Conservation (phyloP, 1,284 basidiomycete genomes). For the Moesziomyces aphidis region DNA sequence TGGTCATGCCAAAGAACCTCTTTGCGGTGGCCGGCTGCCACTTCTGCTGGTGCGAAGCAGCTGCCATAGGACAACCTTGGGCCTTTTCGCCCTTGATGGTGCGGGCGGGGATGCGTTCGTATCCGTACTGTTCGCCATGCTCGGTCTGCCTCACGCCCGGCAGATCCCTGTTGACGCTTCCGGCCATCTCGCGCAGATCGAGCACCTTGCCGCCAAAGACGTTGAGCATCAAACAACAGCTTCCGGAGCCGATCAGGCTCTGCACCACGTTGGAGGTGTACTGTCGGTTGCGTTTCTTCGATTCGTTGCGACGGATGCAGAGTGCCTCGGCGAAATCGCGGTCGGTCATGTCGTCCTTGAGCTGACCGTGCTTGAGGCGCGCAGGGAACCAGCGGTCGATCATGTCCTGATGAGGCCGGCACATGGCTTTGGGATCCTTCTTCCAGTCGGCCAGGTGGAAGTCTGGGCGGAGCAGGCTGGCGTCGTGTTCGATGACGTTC, state of each 20-base stretch:
- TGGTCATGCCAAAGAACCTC: conserved; percentile 40
- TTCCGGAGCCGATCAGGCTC: conserved; percentile 35
- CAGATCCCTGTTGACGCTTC: conserved; percentile 19
- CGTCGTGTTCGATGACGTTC: conserved; percentile 46
- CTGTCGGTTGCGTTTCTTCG: conserved; percentile 18
- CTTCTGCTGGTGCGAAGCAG: conserved; percentile 13
- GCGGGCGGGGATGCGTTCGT: conserved; percentile 36
- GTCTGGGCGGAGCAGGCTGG: conserved; percentile 35
- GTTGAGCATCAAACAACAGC: conserved; percentile 46
- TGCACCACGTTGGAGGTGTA: conserved; percentile 39
- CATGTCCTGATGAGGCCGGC: conserved; percentile 40
- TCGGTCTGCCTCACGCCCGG: conserved; percentile 23
- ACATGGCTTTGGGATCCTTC: conserved; percentile 23
- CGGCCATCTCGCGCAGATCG: conserved; percentile 43
- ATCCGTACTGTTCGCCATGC: conserved; percentile 24
- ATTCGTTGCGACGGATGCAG: conserved; percentile 27
- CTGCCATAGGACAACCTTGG: conserved; percentile 6
- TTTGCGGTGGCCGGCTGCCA: conserved; percentile 42
- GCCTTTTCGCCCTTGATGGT: conserved; percentile 19
- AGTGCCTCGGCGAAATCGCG: conserved; percentile 34
- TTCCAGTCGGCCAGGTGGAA: conserved; percentile 30
- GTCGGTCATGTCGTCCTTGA: conserved; percentile 23
- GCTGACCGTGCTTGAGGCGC: conserved; percentile 25
- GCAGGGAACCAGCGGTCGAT: conserved; percentile 47
- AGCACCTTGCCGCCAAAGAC: conserved; percentile 36